Evolutionary conservation across 2,329 filamentous ascomycete genomes (phyloP), one percentile per base, ranked within the genome.

Genomic region (Tympanopsis confertula): DNA sequence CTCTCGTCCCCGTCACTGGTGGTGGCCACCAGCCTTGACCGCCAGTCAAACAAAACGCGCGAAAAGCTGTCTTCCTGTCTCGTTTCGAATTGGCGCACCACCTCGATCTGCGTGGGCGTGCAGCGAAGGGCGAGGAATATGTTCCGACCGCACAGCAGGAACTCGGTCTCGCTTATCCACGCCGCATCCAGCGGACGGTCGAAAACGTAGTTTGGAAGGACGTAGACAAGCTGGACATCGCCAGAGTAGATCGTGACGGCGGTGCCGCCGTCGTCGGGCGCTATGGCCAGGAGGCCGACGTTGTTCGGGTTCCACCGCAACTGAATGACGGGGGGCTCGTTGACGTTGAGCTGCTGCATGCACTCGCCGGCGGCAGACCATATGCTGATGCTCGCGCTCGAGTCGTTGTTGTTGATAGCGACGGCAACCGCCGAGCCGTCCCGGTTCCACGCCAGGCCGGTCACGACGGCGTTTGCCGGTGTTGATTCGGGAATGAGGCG

Each of bases 261-360:
- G 5, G 70, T 64, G 24, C 69, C 69, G 26, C 58, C 62, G 37
- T 68, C 68, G 40, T 70, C 66, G 1, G 73, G 71, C 2, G 71
- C 70, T 33, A 81, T 66, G 42, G 68, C 66, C 13, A 81, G 57
- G 20, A 78, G 63, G n/a, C 65, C 63, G 1, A 63, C 61, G 42
- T 69, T 69, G 44, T 57, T 64, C 2, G 68, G 68, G 48, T 74
- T 78, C 74, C 76, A 80, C 35, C 66, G 65, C 17, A 80, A 58
- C 50, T 74, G 77, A 47, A 76, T 68, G 35, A 80, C 62, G 13
- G 75, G 74, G n/a, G 73, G 65, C 45, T 78, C 74, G 26, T 71
- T 60, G 19, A 71, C 63, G 44, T 75, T 68, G 52, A 75, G 70
- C 17, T 66, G 62, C 36, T 74, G 63, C 18, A 74, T 46, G 37